Evolutionary conservation across 352 stramenopile genomes (phyloP).

Genomic region (Phytophthora sp.): DNA sequence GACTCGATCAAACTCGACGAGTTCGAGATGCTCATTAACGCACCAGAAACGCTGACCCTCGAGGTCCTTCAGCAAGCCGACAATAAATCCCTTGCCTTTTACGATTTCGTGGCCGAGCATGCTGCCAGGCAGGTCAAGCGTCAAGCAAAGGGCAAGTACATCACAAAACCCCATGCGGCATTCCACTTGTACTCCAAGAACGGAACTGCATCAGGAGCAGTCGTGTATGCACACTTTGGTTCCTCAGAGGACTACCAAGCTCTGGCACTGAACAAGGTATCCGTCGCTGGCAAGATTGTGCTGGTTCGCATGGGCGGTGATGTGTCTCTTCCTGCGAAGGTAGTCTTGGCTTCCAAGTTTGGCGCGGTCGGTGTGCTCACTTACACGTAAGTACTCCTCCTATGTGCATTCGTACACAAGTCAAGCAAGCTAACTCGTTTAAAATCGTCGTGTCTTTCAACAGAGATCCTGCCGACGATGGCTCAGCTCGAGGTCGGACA

Average conservation of each 20-base stretch:
- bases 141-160: slow-evolving; percentile 33
- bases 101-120: slow-evolving; percentile 36
- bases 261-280: slow-evolving; percentile 53
- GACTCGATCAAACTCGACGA: slow-evolving; percentile 82
- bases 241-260: slow-evolving; percentile 69
- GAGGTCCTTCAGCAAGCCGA: slow-evolving; percentile 35
- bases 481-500: slow-evolving; percentile 48
- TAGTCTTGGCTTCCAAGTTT: slow-evolving; percentile 64
- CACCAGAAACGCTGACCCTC: slow-evolving; percentile 65
- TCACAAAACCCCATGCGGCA: slow-evolving; percentile 43
- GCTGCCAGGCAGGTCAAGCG: slow-evolving; percentile 28
- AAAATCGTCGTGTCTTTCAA: neutral
- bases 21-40: slow-evolving; percentile 83
- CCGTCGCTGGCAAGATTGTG: slow-evolving; percentile 54
- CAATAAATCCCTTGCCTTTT: slow-evolving; percentile 24
- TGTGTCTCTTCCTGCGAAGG: slow-evolving; percentile 75
- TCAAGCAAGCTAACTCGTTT: neutral
- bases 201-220: slow-evolving; percentile 51
- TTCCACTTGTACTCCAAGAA: slow-evolving; percentile 89
- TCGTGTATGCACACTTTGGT: slow-evolving; percentile 85
- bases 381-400: slow-evolving; percentile 61
- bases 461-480: slow-evolving; percentile 76
- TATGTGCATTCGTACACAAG: neutral
- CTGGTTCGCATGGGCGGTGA: slow-evolving; percentile 72
- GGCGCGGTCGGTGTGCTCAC: slow-evolving; percentile 73